These are phyloP conservation scores for Solanum paucissectum DNA, from an alignment of 257 asterid genomes.

Conservation along the genomic window DNA sequence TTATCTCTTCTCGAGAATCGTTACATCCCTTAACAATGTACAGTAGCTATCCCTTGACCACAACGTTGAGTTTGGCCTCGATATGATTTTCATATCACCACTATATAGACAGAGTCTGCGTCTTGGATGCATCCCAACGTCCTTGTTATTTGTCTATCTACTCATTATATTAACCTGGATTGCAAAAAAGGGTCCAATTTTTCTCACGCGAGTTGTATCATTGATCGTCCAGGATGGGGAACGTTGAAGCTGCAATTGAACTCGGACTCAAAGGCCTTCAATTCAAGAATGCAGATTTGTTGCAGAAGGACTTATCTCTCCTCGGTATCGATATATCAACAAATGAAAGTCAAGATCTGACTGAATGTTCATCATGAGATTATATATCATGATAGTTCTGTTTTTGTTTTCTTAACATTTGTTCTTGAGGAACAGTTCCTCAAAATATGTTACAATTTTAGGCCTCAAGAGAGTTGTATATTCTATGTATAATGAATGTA, in stretches of 20 bases:
- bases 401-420: background rate
- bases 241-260: constrained; percentile 68
- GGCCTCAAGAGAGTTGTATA: background rate
- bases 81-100: background rate
- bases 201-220: background rate
- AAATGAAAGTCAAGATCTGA: constrained; percentile 11
- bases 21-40: background rate
- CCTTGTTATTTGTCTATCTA: background rate
- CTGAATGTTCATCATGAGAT: constrained; percentile 4
- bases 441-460: background rate
- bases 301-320: constrained; percentile 42
- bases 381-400: background rate
- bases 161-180: background rate
- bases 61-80: background rate
- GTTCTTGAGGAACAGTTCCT: background rate
- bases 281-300: constrained; percentile 47
- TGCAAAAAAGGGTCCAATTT: background rate
- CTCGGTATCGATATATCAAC: constrained; percentile 32
- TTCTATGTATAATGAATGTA: background rate
- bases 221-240: constrained; percentile 41
- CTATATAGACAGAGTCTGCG: background rate
- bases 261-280: constrained; percentile 62
- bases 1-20: background rate
- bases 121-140: background rate
- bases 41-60: background rate